Evolutionary conservation across 768 basidiomycete genomes (phyloP), one percentile per base, ranked within the genome.

Genomic region (Mycena epipterygia): DNA sequence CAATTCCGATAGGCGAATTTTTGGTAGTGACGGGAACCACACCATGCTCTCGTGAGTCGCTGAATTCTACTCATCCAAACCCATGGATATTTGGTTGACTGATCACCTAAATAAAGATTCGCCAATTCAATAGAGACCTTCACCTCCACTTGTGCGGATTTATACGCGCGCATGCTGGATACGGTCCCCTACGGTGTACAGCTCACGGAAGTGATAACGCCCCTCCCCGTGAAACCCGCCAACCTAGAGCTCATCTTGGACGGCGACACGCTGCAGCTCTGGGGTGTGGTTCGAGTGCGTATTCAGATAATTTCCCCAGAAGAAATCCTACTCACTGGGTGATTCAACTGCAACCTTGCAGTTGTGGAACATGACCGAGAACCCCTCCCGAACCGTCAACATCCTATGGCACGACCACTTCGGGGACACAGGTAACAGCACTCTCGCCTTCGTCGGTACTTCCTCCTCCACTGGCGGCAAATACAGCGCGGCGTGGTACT

Each of bases 1-100:
- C 57, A 71, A 71, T 35, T 71, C 69, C 21, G 69, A 71, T 42
- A 75, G 79, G 33, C 79, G 79, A 11, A 77, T 83, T 13, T 84
- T 83, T 59, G 70, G 75, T 21, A 76, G 76, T n/a, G 83, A 84
- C 59, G 77, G 76, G 13, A 83, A 84, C 60, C 72, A 64, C 32
- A 84, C 83, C 5, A 77, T 84, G 72, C 70, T 68, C n/a, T 74
- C 76, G 81, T 82, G 21, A 41, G 39, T 41, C 13, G 39, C 13
- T 41, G 39, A 17, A 41, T 41, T 41, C 39, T 41, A 11, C 21
- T 32, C 21, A 29, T 53, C 14, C 53, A 8, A n/a, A n/a, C n/a
- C 48, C 29, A 17, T 29, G 69, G n/a, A 27, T 39, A n/a, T 16
- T 25, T 29, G 16, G 41, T 29, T 12, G 2, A 23, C 39, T 42